These are phyloP conservation scores for Myotisia sp. DNA, from an alignment of 2,329 filamentous ascomycete genomes.

Conservation along the genomic window DNA sequence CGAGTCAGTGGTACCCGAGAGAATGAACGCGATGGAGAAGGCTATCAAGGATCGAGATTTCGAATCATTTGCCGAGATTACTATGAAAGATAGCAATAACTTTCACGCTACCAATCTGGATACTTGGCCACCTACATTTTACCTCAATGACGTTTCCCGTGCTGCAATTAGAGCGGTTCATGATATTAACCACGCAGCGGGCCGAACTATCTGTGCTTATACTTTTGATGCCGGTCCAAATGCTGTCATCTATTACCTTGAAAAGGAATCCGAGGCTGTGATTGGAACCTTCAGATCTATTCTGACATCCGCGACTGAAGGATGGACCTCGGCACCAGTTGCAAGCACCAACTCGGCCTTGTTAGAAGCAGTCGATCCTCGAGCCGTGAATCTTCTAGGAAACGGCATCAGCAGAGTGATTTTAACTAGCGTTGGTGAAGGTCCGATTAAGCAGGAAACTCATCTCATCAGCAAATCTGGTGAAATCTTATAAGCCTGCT, in stretches of 20 bases:
- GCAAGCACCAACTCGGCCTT: constrained; percentile 37
- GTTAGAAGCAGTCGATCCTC: constrained; percentile 43
- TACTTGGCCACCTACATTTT: constrained; percentile 94
- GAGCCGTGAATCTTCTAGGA: constrained; percentile 51
- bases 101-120: constrained; percentile 94
- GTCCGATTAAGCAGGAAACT: constrained; percentile 65
- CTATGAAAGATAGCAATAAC: constrained; percentile 92
- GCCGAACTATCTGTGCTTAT: constrained; percentile 74
- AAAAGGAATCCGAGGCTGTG: constrained; percentile 58
- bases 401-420: constrained; percentile 80
- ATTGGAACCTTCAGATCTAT: constrained; percentile 64
- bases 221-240: constrained; percentile 97
- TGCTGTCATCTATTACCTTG: constrained; percentile 87
- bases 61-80: constrained; percentile 69
- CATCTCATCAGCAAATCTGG: constrained; percentile 58
- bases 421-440: constrained; percentile 78
- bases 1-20: constrained; percentile 58
- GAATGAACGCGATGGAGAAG: constrained; percentile 74
- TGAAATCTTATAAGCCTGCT: too few species aligned
- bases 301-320: constrained; percentile 48
- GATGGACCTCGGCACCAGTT: constrained; percentile 37
- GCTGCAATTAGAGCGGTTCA: constrained; percentile 83
- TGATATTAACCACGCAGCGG: constrained; percentile 67
- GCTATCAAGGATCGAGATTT: constrained; percentile 71
- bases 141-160: constrained; percentile 86